Evolutionary conservation across 352 stramenopile genomes (phyloP), one percentile per base, ranked within the genome.

Genomic region (Phytopythium aichiense): DNA sequence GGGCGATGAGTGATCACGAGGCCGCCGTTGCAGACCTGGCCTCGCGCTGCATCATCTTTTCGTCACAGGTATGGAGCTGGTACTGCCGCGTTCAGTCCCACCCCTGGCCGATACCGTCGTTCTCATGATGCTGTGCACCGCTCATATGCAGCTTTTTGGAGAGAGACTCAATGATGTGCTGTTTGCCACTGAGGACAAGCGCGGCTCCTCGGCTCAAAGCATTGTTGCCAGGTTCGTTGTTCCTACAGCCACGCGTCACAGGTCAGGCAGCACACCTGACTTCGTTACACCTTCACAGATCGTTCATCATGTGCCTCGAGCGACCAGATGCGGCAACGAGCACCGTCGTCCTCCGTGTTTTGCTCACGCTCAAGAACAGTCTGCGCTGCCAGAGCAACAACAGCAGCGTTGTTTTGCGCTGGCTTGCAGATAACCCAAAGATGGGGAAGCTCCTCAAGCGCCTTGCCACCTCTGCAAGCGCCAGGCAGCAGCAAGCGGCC

Each of bases 351-450:
- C 69, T 88, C 0, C 77, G 77, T 15, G 64, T 88, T 13, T 56
- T 88, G n/a, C 68, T 85, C 31, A 84, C 73, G 1, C 59, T 88
- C 15, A 88, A 84, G 56, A 81, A 84, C 58, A 84, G 75, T 31
- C 55, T 91, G 22, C 74, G 81, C 7, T 89, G 74, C 56, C 65
- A 88, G 50, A 65, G 58, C 52, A 65, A 66, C 46, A 61, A 61
- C 46, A 38, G 46, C n/a, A 38, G 56, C n/a, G 61, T 76, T 20
- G 63, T 59, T 53, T 51, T 40, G 25, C 54, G 45, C 59, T 87
- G 75, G 76, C 38, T 86, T 1, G 15, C 48, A 12, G 62, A 63
- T 43, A 69, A 82, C 45, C 31, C 46, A 5, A 52, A 46, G 30
- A 57, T 80, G 1, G n/a, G 22, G 13, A 28, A 7, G 13, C 53